Evolutionary conservation across 495 filamentous ascomycete species (phyloP), one percentile per base, ranked within the genome.

Genomic region (Parathielavia hyrcaniae): DNA sequence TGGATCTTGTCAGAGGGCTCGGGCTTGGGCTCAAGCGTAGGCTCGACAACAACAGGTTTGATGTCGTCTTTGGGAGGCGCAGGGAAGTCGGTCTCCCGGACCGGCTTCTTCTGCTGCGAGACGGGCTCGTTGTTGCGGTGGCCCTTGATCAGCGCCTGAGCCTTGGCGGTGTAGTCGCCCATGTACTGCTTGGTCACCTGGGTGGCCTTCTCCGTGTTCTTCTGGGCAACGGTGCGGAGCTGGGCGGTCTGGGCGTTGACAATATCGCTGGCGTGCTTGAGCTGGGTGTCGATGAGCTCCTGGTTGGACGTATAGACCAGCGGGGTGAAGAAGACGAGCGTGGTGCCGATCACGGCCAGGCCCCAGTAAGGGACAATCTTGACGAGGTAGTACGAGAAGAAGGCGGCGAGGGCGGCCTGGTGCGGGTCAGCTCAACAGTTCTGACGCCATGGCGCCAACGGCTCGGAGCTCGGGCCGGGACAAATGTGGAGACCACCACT

Each of bases 341-440:
- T 84, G 48, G 87, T 86, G 57, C 79, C 81, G 61, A 97, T 80
- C 57, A 97, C 76, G 49, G 88, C 77, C 65, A 99, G 79, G 30
- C 90, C 90, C 93, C 93, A 99, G 75, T 92, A 80, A 16, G 93
- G 93, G 60, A 96, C 80, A 71, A 96, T 80, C 75, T 93, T 97
- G 75, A 95, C 88, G 63, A 99, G 79, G 79, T 85, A 92, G 77
- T 97, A 97, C 59, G 90, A 91, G 61, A 90, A 66, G 71, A 97
- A 88, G 51, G 93, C 83, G 47, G 83, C 82, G 55, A 84, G 57
- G 72, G 64, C 52, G 11, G 64, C 50, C 61, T 65, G 17, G 23
- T 14, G 51, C n/a, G 55, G 45, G 46, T 71, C 54, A 67, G 62
- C 52, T 26, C 23, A n/a, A 30, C n/a, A 45, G 22, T 44, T 51